Conservation (phyloP, 2,329 filamentous ascomycete genomes). For the Fusarium odoratissimum region DNA sequence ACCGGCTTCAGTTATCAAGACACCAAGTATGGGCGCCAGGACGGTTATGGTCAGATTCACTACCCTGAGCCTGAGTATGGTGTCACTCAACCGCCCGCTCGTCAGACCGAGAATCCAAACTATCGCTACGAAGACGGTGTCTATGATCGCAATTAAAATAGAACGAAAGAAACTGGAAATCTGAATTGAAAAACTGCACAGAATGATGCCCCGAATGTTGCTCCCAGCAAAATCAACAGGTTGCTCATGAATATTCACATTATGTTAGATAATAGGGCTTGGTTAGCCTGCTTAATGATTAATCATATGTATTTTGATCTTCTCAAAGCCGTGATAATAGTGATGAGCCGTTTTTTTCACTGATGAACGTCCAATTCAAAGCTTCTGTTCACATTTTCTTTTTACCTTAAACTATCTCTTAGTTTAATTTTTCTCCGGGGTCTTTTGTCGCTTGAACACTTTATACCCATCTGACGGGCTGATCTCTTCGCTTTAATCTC, state of each 20-base stretch:
- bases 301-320: conserved; percentile 14
- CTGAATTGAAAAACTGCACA: background rate
- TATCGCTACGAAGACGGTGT: conserved; percentile 55
- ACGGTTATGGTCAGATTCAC: conserved; percentile 46
- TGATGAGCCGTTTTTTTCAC: background rate
- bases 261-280: conserved; percentile 20
- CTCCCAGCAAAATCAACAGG: conserved; percentile 13
- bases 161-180: background rate
- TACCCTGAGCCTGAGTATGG: conserved; percentile 43
- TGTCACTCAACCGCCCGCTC: conserved; percentile 14
- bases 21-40: conserved; percentile 36
- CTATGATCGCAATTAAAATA: conserved; percentile 46
- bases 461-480: background rate
- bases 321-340: background rate
- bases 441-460: too few relatives aligned
- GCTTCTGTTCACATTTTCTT: background rate
- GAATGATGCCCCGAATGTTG: conserved; percentile 31
- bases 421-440: background rate
- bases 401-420: background rate
- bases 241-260: conserved; percentile 14
- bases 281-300: conserved; percentile 31
- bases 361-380: too few relatives aligned
- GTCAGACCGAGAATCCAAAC: conserved; percentile 23
- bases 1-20: conserved; percentile 43
- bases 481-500: background rate